Conservation (phyloP, 2,329 filamentous ascomycete genomes). For the Fusarium sp. region DNA sequence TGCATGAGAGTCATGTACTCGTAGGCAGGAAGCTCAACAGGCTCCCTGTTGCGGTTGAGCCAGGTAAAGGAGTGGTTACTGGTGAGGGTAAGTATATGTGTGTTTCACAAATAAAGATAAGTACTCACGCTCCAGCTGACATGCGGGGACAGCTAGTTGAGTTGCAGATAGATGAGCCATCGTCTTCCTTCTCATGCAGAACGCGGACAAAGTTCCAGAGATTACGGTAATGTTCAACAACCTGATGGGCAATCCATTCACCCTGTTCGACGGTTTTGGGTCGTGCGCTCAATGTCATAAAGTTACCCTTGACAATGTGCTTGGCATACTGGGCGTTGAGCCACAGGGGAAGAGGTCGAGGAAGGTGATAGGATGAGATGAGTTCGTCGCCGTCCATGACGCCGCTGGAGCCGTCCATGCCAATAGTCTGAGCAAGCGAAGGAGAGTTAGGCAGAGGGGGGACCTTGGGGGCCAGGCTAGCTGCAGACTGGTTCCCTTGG, state of each 20-base stretch:
- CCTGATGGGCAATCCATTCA: constrained; percentile 97
- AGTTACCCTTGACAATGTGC: constrained; percentile 96
- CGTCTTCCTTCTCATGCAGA: constrained; percentile 86
- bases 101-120: not conserved
- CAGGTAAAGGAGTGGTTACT: constrained; percentile 96
- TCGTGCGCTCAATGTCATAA: constrained; percentile 95
- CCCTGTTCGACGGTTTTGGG: constrained; percentile 94
- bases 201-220: constrained; percentile 91
- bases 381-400: constrained; percentile 64
- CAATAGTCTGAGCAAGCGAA: constrained; percentile 74
- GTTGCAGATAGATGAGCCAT: constrained; percentile 85
- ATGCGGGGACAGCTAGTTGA: constrained; percentile 87
- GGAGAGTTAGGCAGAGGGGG: constrained; percentile 73
- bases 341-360: constrained; percentile 75
- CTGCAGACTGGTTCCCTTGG: constrained; percentile 64
- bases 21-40: constrained; percentile 90
- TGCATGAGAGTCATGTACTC: constrained; percentile 97
- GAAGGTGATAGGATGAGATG: constrained; percentile 72
- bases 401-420: constrained; percentile 72
- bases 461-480: constrained; percentile 67
- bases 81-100: constrained; percentile 21
- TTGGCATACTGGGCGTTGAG: constrained; percentile 81
- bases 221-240: constrained; percentile 92
- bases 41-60: constrained; percentile 88
- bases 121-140: constrained; percentile 89